Evolutionary conservation across 1,139 yeast genomes (phyloP).

Genomic region (Magnusiomyces ingens): DNA sequence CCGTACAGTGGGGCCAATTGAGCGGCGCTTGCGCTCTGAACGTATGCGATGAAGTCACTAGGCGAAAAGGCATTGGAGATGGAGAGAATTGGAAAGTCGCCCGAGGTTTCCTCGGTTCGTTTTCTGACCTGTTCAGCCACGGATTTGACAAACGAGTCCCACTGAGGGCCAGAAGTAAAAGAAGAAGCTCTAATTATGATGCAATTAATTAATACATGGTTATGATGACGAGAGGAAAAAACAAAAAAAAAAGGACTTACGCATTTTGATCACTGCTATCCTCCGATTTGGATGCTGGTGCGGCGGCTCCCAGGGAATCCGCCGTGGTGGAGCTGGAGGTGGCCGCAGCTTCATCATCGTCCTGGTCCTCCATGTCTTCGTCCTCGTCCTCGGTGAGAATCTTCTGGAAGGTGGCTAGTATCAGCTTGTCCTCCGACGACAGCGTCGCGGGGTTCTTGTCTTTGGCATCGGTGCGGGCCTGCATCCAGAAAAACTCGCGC

Average conservation of each 20-base stretch:
- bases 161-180: background rate
- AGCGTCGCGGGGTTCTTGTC: conserved; percentile 43
- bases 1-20: conserved; percentile 35
- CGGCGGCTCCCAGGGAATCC: background rate
- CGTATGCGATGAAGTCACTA: conserved; percentile 37
- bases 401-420: conserved; percentile 47
- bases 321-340: background rate
- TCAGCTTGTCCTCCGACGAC: conserved; percentile 54
- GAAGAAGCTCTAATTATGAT: background rate
- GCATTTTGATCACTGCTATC: background rate
- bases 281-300: background rate
- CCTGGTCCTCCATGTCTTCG: conserved; percentile 17
- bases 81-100: conserved; percentile 23
- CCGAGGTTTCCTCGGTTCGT: conserved; percentile 7
- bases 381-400: conserved; percentile 41
- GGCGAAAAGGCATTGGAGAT: conserved; percentile 41
- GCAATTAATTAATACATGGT: background rate
- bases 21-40: conserved; percentile 36
- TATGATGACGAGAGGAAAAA: background rate
- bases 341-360: conserved; percentile 2
- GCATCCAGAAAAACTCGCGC: conserved; percentile 85
- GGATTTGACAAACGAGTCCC: background rate
- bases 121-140: background rate
- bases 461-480: conserved; percentile 63
- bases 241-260: conserved; percentile 1